phyloP scores from a whole-genome alignment of 139 green algal species.

The Marvania coccoides region DNA sequence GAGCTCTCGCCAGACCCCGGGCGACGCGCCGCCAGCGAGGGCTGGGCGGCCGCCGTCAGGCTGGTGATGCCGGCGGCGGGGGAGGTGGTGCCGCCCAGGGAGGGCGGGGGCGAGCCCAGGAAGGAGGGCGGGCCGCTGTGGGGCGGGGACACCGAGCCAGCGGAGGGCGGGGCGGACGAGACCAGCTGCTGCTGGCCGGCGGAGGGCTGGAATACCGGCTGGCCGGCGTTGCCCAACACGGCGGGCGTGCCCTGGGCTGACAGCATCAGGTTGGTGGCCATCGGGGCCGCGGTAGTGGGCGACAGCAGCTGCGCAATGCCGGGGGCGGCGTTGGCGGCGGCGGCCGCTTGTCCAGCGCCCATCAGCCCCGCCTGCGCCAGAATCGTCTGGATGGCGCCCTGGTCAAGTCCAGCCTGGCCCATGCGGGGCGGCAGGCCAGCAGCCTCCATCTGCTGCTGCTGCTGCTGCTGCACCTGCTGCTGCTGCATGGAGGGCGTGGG shows the following conservation, averaged over 20 bases:
- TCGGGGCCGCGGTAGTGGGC: background rate
- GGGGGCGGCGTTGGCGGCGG: background rate
- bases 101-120: background rate
- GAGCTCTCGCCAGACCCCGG: slow-evolving; percentile 8
- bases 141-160: background rate
- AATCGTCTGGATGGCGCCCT: slow-evolving; percentile 12
- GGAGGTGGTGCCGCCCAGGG: slow-evolving; percentile 3
- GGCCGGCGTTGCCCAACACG: background rate
- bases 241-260: background rate
- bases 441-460: background rate
- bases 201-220: background rate
- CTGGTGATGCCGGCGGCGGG: background rate
- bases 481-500: background rate
- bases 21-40: background rate
- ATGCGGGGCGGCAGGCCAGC: background rate
- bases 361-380: slow-evolving; percentile 15
- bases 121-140: background rate
- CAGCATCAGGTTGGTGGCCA: background rate
- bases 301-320: background rate
- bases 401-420: background rate
- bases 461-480: background rate
- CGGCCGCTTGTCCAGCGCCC: background rate
- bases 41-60: slow-evolving; percentile 7
- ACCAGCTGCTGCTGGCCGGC: background rate
- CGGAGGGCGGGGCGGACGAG: background rate